Conservation (phyloP, 139 green algal genomes). For the Marvania coccoides region DNA sequence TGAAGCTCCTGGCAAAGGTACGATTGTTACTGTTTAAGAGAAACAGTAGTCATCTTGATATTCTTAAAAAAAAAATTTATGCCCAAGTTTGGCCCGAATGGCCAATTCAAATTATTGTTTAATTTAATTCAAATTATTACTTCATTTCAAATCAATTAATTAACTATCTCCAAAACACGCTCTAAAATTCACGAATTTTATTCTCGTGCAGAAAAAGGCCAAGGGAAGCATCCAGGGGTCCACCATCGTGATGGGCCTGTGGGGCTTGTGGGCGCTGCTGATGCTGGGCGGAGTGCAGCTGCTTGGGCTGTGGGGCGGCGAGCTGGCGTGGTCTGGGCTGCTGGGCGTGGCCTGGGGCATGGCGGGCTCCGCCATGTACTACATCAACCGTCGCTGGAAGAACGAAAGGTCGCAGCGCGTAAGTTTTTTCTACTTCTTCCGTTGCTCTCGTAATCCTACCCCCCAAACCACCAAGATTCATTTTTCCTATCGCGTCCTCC, state of each 20-base stretch:
- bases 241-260: not conserved
- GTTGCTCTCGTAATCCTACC: no score
- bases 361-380: conserved; percentile 3
- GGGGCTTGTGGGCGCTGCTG: conserved; percentile 1
- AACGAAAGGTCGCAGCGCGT: not conserved
- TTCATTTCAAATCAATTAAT: no score
- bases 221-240: conserved; percentile 14
- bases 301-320: not conserved
- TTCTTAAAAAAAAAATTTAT: not conserved
- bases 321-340: conserved; percentile 1
- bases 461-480: no score
- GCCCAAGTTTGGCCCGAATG: not conserved
- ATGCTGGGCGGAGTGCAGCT: not conserved
- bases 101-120: not conserved
- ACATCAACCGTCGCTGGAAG: conserved; percentile 7
- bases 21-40: no score
- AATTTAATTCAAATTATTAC: not conserved
- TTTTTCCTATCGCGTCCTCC: no score
- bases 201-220: not conserved
- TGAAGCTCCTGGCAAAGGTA: not conserved
- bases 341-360: conserved; percentile 7
- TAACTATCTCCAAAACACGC: no score
- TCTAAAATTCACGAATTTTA: not conserved
- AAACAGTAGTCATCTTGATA: not conserved
- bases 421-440: no score